Base-by-base conservation (phyloP, 306 rosid species). In the Gillenia trifoliata region DNA sequence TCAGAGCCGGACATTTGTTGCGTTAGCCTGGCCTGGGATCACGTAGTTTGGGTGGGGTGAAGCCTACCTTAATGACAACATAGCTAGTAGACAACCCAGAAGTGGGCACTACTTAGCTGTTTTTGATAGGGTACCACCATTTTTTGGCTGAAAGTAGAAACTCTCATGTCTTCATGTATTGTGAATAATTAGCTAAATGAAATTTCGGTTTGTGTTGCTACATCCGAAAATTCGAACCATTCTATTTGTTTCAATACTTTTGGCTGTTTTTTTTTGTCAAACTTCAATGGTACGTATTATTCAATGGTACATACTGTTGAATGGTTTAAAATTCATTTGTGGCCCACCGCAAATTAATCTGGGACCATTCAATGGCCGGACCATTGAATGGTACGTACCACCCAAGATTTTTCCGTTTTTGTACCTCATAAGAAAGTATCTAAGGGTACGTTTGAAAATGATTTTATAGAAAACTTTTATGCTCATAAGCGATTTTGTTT, bases 21-120 rank as follows among this genome's bases (percentile, higher is more conserved):
- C 43, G 36, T 38, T 5, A 38, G 54, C 65, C 52, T 36, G 28
- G 49, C 23, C 31, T 62, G 23, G 70, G 76, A 61, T 57, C 77
- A 26, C 71, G 79, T 63, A 69, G 75, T 52, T 64, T 67, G 23
- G 64, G 70, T 74, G 34, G 59, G 75, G 64, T 63, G 75, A 73
- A 60, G 41, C 63, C 75, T 71, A 57, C 50, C 22, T 36, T 12
- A 52, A 2, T n/a, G 70, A 55, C 50, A 9, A 75, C 73, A 66
- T 67, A 70, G 71, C 31, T 64, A 59, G 59, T 70, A 72, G 66
- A 34, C 54, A 49, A 30, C n/a, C 30, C 23, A 30, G 23, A 54
- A 54, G 38, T 54, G 76, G 76, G 36, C 57, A 56, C 55, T 68
- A 41, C 15, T 65, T 64, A 3, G 76, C 57, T 12, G 75, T 38